Conservation (phyloP, 139 green algal genomes). For the Chlamydomonas sp. region DNA sequence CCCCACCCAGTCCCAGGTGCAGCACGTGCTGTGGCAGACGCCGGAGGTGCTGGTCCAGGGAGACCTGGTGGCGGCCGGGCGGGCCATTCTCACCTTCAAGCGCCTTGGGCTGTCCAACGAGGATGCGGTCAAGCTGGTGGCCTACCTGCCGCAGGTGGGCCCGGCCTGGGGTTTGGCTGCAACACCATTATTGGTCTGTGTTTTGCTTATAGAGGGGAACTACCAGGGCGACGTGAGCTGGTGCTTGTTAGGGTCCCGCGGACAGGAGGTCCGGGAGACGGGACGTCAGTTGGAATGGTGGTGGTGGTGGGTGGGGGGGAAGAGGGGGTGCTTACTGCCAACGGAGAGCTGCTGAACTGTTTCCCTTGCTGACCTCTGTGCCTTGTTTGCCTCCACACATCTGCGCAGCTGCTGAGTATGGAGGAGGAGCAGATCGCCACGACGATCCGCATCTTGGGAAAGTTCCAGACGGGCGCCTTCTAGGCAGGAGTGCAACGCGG, state of each 20-base stretch:
- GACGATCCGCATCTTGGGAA: neutral
- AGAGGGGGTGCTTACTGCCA: neutral
- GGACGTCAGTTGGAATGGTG: too few relatives aligned
- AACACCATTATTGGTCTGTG: neutral
- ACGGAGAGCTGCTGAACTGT: neutral
- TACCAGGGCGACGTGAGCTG: neutral
- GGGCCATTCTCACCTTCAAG: constrained; percentile 7
- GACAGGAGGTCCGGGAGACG: too few relatives aligned
- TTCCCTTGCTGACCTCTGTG: neutral
- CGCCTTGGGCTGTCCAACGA: neutral
- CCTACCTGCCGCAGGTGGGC: constrained; percentile 1
- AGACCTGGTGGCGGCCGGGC: constrained; percentile 8
- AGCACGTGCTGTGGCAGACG: constrained; percentile 33
- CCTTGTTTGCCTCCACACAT: too few relatives aligned
- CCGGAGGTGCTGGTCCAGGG: constrained; percentile 12
- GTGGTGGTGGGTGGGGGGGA: too few relatives aligned
- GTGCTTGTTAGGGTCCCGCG: too few relatives aligned
- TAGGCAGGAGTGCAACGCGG: neutral
- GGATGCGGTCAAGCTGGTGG: neutral
- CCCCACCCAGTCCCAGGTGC: constrained; percentile 12
- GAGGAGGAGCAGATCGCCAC: neutral
- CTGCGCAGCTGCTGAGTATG: constrained; percentile 22
- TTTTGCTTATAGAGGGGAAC: neutral
- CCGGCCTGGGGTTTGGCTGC: neutral
- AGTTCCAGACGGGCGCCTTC: constrained; percentile 4